A percentile compares a stretch with the other conserved stretches of the same genome.
phyloP scores from a whole-genome alignment of 2,329 filamentous ascomycete species.

The Talaromyces sp. region DNA sequence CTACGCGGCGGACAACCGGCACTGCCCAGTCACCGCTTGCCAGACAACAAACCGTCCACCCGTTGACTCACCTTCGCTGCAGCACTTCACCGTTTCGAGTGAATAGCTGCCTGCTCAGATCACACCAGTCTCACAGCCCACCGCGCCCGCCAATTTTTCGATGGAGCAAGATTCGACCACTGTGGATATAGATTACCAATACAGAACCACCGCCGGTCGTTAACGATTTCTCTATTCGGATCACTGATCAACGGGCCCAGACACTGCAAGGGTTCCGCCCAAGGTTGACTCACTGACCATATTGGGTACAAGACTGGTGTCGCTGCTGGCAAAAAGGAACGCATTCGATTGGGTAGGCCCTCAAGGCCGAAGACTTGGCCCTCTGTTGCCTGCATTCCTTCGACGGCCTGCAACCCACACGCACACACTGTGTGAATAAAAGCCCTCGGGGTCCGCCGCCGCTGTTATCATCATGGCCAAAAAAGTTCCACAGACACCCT shows the following conservation, averaged over 20 bases:
- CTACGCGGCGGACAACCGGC: conserved; percentile 1
- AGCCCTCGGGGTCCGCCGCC: conserved; percentile 11
- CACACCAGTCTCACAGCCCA: conserved; percentile 6
- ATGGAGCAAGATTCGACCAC: conserved; percentile 27
- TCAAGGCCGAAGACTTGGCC: conserved; percentile 12
- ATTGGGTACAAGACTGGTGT: conserved; percentile 16
- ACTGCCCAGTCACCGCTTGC: conserved; percentile 20
- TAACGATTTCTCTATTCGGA: conserved; percentile 20
- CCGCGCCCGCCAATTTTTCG: conserved; percentile 21
- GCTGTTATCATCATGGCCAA: conserved; percentile 33
- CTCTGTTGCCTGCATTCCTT: conserved; percentile 7
- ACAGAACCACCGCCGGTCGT: conserved; percentile 25
- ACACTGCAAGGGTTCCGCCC: conserved; percentile 14
- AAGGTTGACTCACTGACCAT: conserved; percentile 10
- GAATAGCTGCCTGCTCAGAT: conserved; percentile 9
- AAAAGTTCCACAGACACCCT: conserved; percentile 30
- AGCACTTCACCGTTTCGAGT: conserved; percentile 9
- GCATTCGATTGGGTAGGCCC: conserved; percentile 13
- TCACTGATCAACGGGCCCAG: conserved; percentile 20
- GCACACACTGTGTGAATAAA: conserved; percentile 13
- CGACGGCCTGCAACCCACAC: conserved; percentile 6
- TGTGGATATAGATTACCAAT: conserved; percentile 26
- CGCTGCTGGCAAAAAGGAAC: conserved; percentile 8
- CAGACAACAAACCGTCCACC: conserved; percentile 11
- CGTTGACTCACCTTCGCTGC: conserved; percentile 18